These are phyloP conservation scores for Colletotrichum liriopes DNA, from an alignment of 2,329 filamentous ascomycete genomes.

Conservation along the genomic window DNA sequence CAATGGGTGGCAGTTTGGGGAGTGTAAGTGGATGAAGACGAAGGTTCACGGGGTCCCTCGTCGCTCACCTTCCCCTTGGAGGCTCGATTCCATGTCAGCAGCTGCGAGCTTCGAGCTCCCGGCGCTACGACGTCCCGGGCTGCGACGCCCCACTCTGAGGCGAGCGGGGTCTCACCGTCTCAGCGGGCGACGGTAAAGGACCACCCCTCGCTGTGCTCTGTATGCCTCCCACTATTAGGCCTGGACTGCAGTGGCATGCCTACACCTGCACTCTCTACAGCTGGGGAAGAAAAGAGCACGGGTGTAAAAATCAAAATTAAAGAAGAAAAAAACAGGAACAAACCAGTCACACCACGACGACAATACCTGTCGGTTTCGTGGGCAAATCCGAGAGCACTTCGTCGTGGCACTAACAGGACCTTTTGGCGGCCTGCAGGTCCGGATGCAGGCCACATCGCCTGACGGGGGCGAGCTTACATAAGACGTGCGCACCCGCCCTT, in stretches of 20 bases:
- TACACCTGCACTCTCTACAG: too few species aligned
- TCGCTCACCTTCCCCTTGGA: background rate
- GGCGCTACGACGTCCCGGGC: constrained; percentile 21
- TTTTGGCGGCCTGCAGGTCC: constrained; percentile 21
- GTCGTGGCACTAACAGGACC: background rate
- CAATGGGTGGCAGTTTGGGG: background rate
- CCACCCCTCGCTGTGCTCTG: too few species aligned
- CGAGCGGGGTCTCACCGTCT: constrained; percentile 25
- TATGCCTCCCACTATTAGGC: too few species aligned
- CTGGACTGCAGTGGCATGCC: background rate
- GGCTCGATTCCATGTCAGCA: constrained; percentile 5
- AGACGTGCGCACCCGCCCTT: background rate
- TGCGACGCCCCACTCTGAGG: constrained; percentile 23
- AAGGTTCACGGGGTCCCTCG: background rate
- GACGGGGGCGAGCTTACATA: constrained; percentile 22
- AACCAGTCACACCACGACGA: too few species aligned
- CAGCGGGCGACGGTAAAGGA: background rate
- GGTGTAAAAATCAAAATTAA: too few species aligned
- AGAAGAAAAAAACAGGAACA: background rate
- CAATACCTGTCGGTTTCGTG: background rate
- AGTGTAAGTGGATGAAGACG: constrained; percentile 18
- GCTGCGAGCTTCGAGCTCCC: constrained; percentile 28
- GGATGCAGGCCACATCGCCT: constrained; percentile 29
- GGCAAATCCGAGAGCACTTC: background rate
- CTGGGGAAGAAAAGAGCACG: too few species aligned